These are phyloP conservation scores for Mimosa pudica DNA, from an alignment of 306 rosid genomes.

Conservation along the genomic window DNA sequence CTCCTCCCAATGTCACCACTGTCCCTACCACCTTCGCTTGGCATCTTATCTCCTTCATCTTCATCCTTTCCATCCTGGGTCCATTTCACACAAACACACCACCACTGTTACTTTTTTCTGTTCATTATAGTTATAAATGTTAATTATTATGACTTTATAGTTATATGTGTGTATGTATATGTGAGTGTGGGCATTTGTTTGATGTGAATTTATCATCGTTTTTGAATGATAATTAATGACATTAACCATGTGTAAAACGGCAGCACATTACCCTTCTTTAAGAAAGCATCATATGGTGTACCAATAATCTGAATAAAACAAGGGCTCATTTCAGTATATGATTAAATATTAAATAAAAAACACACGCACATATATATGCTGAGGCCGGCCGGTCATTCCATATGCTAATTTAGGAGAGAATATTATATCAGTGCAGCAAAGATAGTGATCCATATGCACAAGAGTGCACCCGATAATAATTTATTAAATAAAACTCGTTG, in stretches of 20 bases:
- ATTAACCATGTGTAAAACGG: too few relatives aligned
- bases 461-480: neutral
- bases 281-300: neutral
- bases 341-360: neutral
- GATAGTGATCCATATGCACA: neutral
- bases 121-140: neutral
- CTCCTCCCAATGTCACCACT: constrained; percentile 65
- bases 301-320: neutral
- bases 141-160: neutral
- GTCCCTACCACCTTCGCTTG: constrained; percentile 85
- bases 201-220: neutral
- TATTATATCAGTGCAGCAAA: neutral
- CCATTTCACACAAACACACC: neutral
- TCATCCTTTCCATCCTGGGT: constrained; percentile 61
- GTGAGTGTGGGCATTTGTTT: neutral
- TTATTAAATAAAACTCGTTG: neutral
- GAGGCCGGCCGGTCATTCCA: neutral
- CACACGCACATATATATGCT: neutral
- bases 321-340: neutral
- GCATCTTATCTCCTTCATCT: constrained; percentile 57
- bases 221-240: neutral
- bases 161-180: neutral
- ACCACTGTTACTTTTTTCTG: neutral
- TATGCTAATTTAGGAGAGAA: neutral
- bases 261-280: neutral